Percentiles rank a stretch among this genome's conserved stretches.
These are phyloP conservation scores for Metschnikowia arizonensis DNA, from an alignment of 805 yeast species.

Conservation along the genomic window DNA sequence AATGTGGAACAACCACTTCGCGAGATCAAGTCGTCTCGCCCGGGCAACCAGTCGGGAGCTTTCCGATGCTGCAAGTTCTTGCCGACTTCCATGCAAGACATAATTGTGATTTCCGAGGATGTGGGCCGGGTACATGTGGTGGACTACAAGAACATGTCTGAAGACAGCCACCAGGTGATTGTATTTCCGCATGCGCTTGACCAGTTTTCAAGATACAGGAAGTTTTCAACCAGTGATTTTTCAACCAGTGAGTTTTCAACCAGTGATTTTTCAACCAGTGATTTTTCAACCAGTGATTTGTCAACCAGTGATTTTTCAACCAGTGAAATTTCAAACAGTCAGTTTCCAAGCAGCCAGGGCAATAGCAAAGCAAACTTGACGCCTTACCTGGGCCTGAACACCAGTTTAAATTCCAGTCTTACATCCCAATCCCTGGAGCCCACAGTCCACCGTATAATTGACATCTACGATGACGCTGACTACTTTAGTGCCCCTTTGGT, in stretches of 20 bases:
- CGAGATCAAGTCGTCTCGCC: slow-evolving; percentile 57
- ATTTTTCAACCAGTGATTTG: no score
- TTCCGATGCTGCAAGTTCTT: slow-evolving; percentile 56
- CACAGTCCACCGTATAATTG: slow-evolving; percentile 7
- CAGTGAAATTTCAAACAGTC: no score
- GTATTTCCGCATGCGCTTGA: slow-evolving; percentile 54
- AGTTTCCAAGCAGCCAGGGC: no score
- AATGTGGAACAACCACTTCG: slow-evolving; percentile 49
- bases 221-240: no score
- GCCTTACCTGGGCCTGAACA: background rate
- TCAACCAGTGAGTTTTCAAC: no score
- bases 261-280: no score
- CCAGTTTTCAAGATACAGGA: slow-evolving; percentile 31
- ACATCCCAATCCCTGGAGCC: background rate
- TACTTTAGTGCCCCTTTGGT: slow-evolving; percentile 36
- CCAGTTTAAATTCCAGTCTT: background rate
- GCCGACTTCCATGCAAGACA: slow-evolving; percentile 64
- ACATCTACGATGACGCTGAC: slow-evolving; percentile 11
- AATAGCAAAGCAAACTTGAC: background rate
- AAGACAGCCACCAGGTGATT: slow-evolving; percentile 51
- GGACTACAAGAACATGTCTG: slow-evolving; percentile 62
- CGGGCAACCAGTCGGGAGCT: slow-evolving; percentile 54
- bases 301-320: no score
- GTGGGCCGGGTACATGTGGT: slow-evolving; percentile 82
- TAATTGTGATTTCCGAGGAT: slow-evolving; percentile 76